Conservation (phyloP, 2,329 filamentous ascomycete genomes). For the Claviceps paspali region DNA sequence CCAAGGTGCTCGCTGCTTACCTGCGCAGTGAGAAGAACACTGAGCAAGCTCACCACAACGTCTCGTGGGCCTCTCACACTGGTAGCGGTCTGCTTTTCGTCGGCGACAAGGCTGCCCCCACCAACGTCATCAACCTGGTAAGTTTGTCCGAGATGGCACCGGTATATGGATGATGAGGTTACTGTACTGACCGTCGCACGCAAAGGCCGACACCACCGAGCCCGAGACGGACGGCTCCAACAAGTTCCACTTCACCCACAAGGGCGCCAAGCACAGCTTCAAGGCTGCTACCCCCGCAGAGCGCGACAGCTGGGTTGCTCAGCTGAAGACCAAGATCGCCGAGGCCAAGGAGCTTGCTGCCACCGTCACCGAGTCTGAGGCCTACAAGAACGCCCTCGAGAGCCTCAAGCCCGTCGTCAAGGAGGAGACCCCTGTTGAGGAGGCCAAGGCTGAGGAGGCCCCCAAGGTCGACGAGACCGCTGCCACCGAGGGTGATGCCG, state of each 20-base stretch:
- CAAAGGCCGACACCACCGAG: constrained; percentile 47
- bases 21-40: constrained; percentile 78
- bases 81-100: constrained; percentile 92
- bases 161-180: too few relatives aligned
- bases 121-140: constrained; percentile 76
- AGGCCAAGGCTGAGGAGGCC: constrained; percentile 18
- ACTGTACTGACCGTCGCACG: too few relatives aligned
- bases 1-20: constrained; percentile 61
- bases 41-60: constrained; percentile 57
- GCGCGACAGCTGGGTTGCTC: constrained; percentile 83
- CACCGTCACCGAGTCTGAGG: constrained; percentile 60
- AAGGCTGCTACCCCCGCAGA: constrained; percentile 62
- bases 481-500: constrained; percentile 14
- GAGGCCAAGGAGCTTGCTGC: constrained; percentile 74
- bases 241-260: constrained; percentile 76
- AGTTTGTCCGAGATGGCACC: too few relatives aligned
- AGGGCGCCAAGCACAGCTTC: constrained; percentile 86
- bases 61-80: constrained; percentile 82
- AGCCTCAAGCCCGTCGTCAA: constrained; percentile 35
- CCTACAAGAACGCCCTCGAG: constrained; percentile 77
- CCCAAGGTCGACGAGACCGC: constrained; percentile 21
- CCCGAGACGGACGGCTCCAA: constrained; percentile 58
- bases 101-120: constrained; percentile 68
- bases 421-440: constrained; percentile 17
- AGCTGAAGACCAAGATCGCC: constrained; percentile 65